Evolutionary conservation across 345 rosid genomes (phyloP).

Genomic region (Pugionium cornutum): DNA sequence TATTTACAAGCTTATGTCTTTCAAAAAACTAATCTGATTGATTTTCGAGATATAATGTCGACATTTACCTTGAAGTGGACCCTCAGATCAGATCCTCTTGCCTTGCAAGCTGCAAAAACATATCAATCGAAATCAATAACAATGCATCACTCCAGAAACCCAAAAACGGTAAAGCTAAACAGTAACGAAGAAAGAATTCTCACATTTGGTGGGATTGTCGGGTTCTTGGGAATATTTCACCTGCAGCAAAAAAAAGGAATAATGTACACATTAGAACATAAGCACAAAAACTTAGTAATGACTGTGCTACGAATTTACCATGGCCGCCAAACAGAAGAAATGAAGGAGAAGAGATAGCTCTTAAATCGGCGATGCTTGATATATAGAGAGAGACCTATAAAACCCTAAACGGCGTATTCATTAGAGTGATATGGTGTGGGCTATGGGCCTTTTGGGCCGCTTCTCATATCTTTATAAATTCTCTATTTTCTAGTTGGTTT

Average conservation of each 20-base stretch:
- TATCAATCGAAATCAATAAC: background rate
- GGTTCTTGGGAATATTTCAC: constrained; percentile 97
- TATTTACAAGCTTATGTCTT: background rate
- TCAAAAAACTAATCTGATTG: background rate
- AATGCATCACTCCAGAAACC: background rate
- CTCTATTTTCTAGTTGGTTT: background rate
- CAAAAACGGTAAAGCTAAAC: background rate
- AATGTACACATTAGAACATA: background rate
- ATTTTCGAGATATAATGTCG: background rate
- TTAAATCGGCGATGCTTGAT: background rate
- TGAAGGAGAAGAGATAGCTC: background rate
- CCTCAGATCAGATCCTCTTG: constrained; percentile 53
- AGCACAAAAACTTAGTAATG: background rate
- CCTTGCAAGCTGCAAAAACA: constrained; percentile 58
- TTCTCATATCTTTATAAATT: background rate
- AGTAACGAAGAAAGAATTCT: background rate
- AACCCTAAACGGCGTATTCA: constrained; percentile 29
- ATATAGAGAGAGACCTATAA: constrained; percentile 1
- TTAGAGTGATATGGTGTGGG: background rate
- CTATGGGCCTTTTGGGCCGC: constrained; percentile 13
- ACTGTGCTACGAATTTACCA: constrained; percentile 25
- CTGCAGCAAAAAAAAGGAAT: constrained; percentile 34
- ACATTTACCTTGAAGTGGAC: constrained; percentile 84
- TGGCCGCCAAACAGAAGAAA: constrained; percentile 10
- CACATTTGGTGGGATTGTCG: constrained; percentile 84